phyloP scores from a whole-genome alignment of 805 yeast species.

The Hanseniaspora occidentalis region DNA sequence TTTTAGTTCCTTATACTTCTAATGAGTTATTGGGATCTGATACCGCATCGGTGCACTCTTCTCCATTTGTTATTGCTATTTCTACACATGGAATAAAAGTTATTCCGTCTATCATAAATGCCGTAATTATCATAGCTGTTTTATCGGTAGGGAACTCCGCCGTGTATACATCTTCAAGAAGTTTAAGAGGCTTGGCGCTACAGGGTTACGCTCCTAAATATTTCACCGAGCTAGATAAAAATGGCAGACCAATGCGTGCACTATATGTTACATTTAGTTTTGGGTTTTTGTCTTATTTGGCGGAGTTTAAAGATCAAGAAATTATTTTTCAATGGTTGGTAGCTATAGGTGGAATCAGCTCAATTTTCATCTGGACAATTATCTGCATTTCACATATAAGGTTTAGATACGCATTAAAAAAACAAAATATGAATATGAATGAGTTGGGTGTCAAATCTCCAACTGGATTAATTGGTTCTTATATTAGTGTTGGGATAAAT shows the following conservation, averaged over 20 bases:
- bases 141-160: conserved; percentile 51
- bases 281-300: conserved; percentile 49
- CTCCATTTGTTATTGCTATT: conserved; percentile 39
- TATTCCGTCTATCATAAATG: conserved; percentile 45
- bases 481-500: conserved; percentile 39
- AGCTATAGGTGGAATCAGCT: conserved; percentile 65
- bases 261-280: conserved; percentile 29
- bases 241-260: conserved; percentile 45
- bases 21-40: conserved; percentile 29
- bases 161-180: conserved; percentile 47
- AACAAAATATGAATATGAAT: conserved; percentile 40
- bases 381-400: conserved; percentile 57
- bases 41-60: conserved; percentile 36
- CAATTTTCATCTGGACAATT: conserved; percentile 73
- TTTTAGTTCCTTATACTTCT: conserved; percentile 59
- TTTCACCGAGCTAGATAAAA: conserved; percentile 34
- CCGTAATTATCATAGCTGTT: conserved; percentile 44
- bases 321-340: conserved; percentile 62
- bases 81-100: conserved; percentile 34
- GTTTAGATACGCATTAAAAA: conserved; percentile 44
- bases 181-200: conserved; percentile 38
- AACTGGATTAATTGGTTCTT: conserved; percentile 47
- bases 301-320: conserved; percentile 44
- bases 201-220: conserved; percentile 40
- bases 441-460: conserved; percentile 49